A percentile compares a stretch with the other conserved stretches of the same genome.
Evolutionary conservation across 2,329 filamentous ascomycete genomes (phyloP).

Genomic region (Colletotrichum noveboracense): DNA sequence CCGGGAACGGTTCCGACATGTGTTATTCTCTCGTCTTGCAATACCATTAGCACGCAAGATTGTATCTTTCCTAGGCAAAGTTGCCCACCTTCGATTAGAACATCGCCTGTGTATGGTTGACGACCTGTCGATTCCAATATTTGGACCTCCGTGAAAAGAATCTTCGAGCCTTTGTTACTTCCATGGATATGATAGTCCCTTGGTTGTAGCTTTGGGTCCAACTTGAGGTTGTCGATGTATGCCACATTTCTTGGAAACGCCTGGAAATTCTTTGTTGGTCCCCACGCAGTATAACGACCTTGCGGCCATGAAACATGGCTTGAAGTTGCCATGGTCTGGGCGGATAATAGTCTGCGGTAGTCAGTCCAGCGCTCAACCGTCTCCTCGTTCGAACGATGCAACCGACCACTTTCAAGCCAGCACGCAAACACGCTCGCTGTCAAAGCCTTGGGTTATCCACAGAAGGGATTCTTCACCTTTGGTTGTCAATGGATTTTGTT

Average conservation of each 20-base stretch:
- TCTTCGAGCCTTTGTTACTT: neutral
- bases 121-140: neutral
- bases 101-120: neutral
- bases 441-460: rapidly evolving
- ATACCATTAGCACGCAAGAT: neutral
- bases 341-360: rapidly evolving
- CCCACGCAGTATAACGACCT: neutral
- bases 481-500: rapidly evolving
- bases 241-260: neutral
- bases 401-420: neutral
- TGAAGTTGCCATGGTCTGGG: neutral
- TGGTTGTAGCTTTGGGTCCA: neutral
- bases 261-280: neutral
- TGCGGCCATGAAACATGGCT: neutral
- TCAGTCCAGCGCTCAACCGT: neutral
- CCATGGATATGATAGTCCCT: neutral
- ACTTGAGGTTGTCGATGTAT: neutral
- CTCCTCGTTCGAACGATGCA: neutral
- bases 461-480: rapidly evolving
- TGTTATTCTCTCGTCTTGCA: neutral
- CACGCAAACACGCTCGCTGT: rapidly evolving
- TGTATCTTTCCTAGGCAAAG: neutral
- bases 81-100: neutral
- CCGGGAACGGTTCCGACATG: neutral
- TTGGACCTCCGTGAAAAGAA: neutral